Evolutionary conservation across 257 asterid species (phyloP), one percentile per base, ranked within the genome.

Genomic region (Solanum chaucha): DNA sequence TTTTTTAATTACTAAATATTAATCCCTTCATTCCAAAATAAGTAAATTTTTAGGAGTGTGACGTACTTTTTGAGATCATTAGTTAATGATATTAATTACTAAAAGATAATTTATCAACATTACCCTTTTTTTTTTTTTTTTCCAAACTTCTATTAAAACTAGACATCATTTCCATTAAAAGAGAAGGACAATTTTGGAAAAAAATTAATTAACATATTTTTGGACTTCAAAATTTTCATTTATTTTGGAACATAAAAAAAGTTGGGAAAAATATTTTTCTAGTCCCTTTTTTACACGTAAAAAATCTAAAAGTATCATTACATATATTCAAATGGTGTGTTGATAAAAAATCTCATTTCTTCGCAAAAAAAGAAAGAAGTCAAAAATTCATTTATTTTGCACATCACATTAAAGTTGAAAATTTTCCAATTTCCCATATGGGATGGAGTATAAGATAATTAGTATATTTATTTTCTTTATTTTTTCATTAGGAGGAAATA

Each of bases 301-400:
- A 24, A 61, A 61, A 61, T 61, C 14, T 10, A n/a, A 22, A 61
- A 61, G 22, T 61, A 22, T 61, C 14, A 61, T 61, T 61, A 22
- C 6, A 20, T 61, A 61, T 8, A 8, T 59, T 59, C 6, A 22
- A 59, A 59, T 22, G 26, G 13, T 22, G 26, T 8, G 2, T 22
- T 3, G 12, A 4, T 2, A 22, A 22, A 10, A 9, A 22, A 22
- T 61, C 28, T 22, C 68, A 59, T 59, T 59, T 59, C 3, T 59
- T 22, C 14, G 0, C 0, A 9, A 22, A 4, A 61, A 61, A n/a
- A 8, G n/a, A 0, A 55, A 55, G 19, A 1, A 0, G 15, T 10
- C 3, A 9, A 64, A n/a, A 64, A n/a, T 10, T 10, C 14, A 64
- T n/a, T 64, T n/a, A 64, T 64, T 64, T 10, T 64, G 15, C 15